Conservation (phyloP, 257 asterid species). For the Nicotiana noctiflora region DNA sequence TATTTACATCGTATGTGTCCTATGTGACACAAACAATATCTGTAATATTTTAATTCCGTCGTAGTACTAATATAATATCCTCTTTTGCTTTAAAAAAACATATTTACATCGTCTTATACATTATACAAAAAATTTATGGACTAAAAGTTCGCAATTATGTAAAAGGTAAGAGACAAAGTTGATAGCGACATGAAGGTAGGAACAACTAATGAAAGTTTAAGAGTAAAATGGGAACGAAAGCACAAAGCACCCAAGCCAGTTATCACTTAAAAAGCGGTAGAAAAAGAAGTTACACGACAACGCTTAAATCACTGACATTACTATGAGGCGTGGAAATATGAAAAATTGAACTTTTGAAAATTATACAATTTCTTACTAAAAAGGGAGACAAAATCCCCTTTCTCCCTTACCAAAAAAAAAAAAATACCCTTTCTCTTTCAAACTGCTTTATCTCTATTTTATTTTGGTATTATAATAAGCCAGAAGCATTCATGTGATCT, state of each 20-base stretch:
- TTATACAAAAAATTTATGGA: background rate
- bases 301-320: background rate
- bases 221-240: background rate
- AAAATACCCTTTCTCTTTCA: background rate
- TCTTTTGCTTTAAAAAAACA: no score
- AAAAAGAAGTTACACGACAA: background rate
- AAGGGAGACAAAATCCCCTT: background rate
- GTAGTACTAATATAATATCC: no score
- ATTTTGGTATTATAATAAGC: background rate
- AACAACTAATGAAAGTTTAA: background rate
- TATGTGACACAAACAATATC: no score
- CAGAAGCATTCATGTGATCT: background rate
- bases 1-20: no score
- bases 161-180: background rate
- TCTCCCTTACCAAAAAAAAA: no score
- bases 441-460: background rate
- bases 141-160: background rate
- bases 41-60: no score
- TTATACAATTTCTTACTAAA: background rate
- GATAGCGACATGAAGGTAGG: background rate
- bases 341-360: background rate
- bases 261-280: background rate
- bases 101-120: no score
- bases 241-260: background rate
- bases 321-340: background rate